Evolutionary conservation across 2,329 filamentous ascomycete species (phyloP).

Genomic region (Sclerotinia glacialis): DNA sequence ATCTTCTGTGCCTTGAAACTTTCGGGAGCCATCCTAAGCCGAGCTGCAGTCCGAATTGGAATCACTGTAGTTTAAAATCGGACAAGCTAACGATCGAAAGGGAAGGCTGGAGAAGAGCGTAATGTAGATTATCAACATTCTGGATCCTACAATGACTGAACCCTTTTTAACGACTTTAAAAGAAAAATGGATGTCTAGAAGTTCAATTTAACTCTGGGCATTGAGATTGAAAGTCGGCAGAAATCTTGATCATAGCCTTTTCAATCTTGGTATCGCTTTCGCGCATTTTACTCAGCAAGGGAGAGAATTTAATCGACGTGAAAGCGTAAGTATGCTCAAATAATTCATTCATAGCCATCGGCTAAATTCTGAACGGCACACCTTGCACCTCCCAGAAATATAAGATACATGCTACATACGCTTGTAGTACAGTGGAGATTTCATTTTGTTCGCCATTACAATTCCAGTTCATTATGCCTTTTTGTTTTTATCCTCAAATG

Average conservation of each 20-base stretch:
- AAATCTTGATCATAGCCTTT: neutral
- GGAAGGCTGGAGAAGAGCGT: neutral
- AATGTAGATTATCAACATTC: neutral
- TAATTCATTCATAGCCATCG: slow-evolving; percentile 3
- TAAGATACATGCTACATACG: slow-evolving; percentile 36
- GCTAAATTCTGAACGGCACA: neutral
- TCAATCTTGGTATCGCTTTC: neutral
- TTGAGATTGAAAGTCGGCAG: neutral
- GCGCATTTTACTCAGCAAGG: neutral
- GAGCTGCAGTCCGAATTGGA: neutral
- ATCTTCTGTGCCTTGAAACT: neutral
- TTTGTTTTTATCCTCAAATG: slow-evolving; percentile 46
- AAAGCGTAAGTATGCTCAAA: neutral
- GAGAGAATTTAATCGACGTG: neutral
- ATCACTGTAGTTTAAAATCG: neutral
- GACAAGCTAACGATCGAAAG: neutral
- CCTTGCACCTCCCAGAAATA: slow-evolving; percentile 24
- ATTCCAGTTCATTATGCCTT: slow-evolving; percentile 41
- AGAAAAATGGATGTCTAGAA: neutral
- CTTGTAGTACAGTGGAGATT: slow-evolving; percentile 50
- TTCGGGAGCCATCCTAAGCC: neutral
- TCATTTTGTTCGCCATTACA: slow-evolving; percentile 30
- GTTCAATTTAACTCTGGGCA: neutral
- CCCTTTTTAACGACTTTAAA: neutral
- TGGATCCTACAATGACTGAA: neutral